Conservation (phyloP, 1,284 basidiomycete genomes). For the Tilletia setariae region DNA sequence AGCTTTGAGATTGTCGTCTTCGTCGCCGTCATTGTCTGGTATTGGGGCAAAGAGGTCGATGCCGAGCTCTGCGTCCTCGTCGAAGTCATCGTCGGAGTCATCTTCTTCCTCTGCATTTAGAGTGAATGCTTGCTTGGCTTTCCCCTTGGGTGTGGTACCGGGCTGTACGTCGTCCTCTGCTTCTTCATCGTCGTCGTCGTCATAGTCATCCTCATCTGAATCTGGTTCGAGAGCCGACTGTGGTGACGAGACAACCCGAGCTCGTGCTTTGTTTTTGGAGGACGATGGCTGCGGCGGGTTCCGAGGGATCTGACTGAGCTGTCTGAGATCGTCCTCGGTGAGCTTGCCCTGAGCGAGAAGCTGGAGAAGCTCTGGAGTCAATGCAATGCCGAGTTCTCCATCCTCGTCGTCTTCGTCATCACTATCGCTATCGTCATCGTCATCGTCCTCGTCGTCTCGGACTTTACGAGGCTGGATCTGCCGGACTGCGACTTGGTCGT, state of each 20-base stretch:
- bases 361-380: not conserved
- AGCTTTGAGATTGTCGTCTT: conserved; percentile 37
- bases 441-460: not conserved
- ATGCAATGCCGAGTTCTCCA: not conserved
- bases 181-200: conserved; percentile 24
- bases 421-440: not conserved
- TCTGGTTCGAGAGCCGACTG: not conserved
- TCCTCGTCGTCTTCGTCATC: not conserved
- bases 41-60: conserved; percentile 31
- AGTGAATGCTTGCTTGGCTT: not conserved
- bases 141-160: not conserved
- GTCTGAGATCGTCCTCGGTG: not conserved
- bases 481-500: conserved; percentile 7
- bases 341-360: not conserved
- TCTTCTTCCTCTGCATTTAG: not conserved
- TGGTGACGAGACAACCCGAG: not conserved
- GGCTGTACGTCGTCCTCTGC: not conserved
- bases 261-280: not conserved
- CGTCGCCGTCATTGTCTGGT: conserved; percentile 36
- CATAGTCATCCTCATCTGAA: conserved; percentile 32
- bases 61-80: conserved; percentile 28
- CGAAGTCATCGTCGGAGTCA: conserved; percentile 16
- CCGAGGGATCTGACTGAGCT: not conserved
- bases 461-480: not conserved
- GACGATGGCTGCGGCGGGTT: no score